Evolutionary conservation across 495 filamentous ascomycete species (phyloP), one percentile per base, ranked within the genome.

Genomic region (Neohortaea acidophila): DNA sequence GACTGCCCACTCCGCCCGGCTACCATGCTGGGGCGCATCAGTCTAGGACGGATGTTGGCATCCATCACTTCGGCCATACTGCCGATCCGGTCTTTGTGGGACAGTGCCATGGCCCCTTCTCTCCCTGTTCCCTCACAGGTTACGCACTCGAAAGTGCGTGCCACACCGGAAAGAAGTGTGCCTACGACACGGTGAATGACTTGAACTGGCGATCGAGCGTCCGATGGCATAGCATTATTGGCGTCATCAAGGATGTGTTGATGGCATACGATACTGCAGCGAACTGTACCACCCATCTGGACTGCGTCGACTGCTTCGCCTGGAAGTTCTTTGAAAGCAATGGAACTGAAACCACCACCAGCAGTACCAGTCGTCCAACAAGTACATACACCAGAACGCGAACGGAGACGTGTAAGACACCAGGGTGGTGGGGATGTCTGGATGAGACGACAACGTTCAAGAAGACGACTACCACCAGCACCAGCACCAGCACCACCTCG

Each of bases 291-390:
- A 64, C 75, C 3, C 68, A 75, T 44, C 59, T 61, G 8, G 84
- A 92, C 38, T 96, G 89, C 59, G 69, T 76, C 34, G 89, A 97
- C 52, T 97, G 89, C 48, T 78, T 73, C 47, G 73, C 76, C 26
- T 97, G 89, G 89, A 92, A 94, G 53, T 94, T 81, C 61, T 87
- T 84, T 48, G 75, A 75, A 47, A 91, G 84, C 50, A 94, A 96
- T 51, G 79, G 76, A 10, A 84, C 83, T 2, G 75, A 84, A 33
- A 66, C 68, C 2, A 81, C 74, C 3, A 84, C 78, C 0, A 59
- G 54, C 7, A 60, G 63, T 1, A 50, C 36, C 12, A 49, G 45
- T 15, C 63, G 62, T 6, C 73, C 65, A 1, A 66, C 70, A 8
- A 67, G 67, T 0, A 64, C 67, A 13, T 70, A 69, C 41, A 79